Evolutionary conservation across 306 rosid genomes (phyloP).

Genomic region (Malus domestica): ASM211411v1 NC_041794.1:23686501-23687000

Average conservation of each 20-base stretch:
- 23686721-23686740: background rate
- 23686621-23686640: constrained; percentile 33
- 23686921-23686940: background rate
- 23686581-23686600: background rate
- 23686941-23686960: background rate
- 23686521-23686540: no score
- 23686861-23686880: constrained; percentile 1
- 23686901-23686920: background rate
- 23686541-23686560: background rate
- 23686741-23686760: constrained; percentile 7
- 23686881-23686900: background rate
- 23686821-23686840: background rate
- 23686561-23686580: background rate
- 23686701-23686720: background rate
- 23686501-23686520: no score
- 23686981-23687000: background rate
- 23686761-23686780: background rate
- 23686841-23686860: constrained; percentile 8
- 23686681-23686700: background rate
- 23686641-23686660: constrained; percentile 60
- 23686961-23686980: background rate
- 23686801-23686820: constrained; percentile 12
- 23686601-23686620: background rate
- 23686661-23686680: constrained; percentile 8
- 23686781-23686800: background rate